phyloP scores from a whole-genome alignment of 169 alveolate species.

The Eimeria maxima region DNA sequence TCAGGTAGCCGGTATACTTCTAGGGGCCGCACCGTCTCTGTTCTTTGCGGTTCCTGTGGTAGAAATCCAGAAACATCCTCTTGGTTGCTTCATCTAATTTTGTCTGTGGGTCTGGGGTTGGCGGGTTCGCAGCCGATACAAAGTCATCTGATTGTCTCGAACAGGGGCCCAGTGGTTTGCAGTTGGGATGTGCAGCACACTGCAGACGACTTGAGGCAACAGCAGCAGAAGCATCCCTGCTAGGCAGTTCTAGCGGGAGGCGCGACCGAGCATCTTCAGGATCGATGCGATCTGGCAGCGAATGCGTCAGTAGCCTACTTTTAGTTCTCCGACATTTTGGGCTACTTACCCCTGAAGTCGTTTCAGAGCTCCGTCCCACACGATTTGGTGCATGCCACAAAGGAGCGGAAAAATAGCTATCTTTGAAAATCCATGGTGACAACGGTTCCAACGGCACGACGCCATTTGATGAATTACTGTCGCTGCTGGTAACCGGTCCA shows the following conservation, averaged over 20 bases:
- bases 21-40: slow-evolving; percentile 48
- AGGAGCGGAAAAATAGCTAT: neutral
- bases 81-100: slow-evolving; percentile 31
- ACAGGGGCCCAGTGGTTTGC: neutral
- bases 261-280: neutral
- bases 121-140: neutral
- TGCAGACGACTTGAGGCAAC: neutral
- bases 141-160: neutral
- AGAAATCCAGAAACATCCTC: slow-evolving; percentile 18
- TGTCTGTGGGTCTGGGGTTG: neutral
- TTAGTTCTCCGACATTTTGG: neutral
- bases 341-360: neutral
- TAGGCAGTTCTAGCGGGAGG: neutral
- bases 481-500: neutral
- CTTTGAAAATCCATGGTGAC: neutral
- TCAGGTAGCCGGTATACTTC: neutral
- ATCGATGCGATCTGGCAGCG: slow-evolving; percentile 51
- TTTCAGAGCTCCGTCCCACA: neutral
- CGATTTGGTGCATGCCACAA: neutral
- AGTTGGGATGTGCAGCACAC: neutral
- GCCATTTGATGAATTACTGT: neutral
- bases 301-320: slow-evolving; percentile 17
- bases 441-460: neutral
- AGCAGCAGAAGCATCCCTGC: neutral
- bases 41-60: slow-evolving; percentile 17